Conservation (phyloP, 2,329 filamentous ascomycete species). For the Pseudocercospora fijiensis region DNA sequence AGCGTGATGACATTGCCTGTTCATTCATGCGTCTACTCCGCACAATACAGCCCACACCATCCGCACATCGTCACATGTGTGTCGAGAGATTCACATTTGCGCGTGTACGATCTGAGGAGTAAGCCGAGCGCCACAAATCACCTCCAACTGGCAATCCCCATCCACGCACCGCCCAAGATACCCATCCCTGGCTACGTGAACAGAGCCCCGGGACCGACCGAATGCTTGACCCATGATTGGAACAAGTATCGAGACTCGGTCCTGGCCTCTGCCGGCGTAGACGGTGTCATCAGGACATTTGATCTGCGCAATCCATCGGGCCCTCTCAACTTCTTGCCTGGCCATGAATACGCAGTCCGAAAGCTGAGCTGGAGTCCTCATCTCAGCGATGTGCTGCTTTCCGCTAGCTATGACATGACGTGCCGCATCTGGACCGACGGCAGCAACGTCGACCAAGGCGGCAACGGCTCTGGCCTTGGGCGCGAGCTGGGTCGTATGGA, state of each 20-base stretch:
- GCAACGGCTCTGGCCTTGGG: constrained; percentile 38
- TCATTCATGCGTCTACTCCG: constrained; percentile 90
- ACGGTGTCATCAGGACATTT: constrained; percentile 82
- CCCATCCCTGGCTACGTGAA: constrained; percentile 47
- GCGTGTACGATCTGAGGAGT: constrained; percentile 87
- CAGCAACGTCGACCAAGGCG: constrained; percentile 49
- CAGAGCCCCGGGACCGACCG: constrained; percentile 60
- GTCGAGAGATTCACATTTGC: constrained; percentile 81
- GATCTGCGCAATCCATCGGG: constrained; percentile 80
- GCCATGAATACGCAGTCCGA: constrained; percentile 88
- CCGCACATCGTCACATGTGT: constrained; percentile 83
- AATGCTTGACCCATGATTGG: constrained; percentile 95
- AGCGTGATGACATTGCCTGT: constrained; percentile 85
- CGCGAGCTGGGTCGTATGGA: constrained; percentile 84
- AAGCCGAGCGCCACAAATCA: constrained; percentile 86
- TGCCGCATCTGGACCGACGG: constrained; percentile 91
- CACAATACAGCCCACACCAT: constrained; percentile 85
- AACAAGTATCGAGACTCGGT: constrained; percentile 92
- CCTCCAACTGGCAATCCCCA: constrained; percentile 76
- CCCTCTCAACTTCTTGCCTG: constrained; percentile 70
- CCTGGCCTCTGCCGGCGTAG: constrained; percentile 85
- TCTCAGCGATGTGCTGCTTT: constrained; percentile 80
- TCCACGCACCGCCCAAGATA: constrained; percentile 66
- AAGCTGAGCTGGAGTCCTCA: constrained; percentile 91
- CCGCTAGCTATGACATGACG: constrained; percentile 96